Conservation (phyloP, 257 asterid species). For the Solanum rostratum region DNA sequence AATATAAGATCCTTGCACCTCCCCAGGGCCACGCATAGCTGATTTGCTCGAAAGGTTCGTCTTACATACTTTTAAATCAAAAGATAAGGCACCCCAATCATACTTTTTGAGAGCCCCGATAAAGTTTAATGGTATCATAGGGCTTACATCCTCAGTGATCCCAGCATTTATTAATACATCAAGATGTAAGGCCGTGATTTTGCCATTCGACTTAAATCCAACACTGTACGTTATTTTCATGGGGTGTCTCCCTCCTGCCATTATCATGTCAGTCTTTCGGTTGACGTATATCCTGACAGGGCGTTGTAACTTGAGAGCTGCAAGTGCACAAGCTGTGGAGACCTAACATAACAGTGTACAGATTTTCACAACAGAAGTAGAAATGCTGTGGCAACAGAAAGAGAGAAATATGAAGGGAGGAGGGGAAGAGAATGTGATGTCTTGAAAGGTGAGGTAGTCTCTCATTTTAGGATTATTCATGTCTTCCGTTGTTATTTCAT, state of each 20-base stretch:
- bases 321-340: conserved; percentile 73
- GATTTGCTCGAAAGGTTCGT: conserved; percentile 59
- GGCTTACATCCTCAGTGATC: conserved; percentile 42
- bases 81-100: conserved; percentile 63
- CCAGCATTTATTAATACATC: conserved; percentile 62
- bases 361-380: background rate
- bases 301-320: conserved; percentile 51
- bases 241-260: conserved; percentile 75
- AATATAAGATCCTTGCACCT: conserved; percentile 56
- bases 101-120: conserved; percentile 42
- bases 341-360: conserved; percentile 22
- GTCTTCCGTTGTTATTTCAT: background rate
- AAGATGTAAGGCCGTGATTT: conserved; percentile 64
- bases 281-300: conserved; percentile 63
- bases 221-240: conserved; percentile 62
- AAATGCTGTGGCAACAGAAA: background rate
- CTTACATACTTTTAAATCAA: conserved; percentile 56
- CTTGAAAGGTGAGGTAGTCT: background rate
- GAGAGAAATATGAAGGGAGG: background rate
- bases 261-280: conserved; percentile 66
- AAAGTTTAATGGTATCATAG: conserved; percentile 32
- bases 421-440: background rate
- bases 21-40: conserved; percentile 80
- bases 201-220: conserved; percentile 61
- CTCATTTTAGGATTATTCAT: background rate